phyloP scores from a whole-genome alignment of 805 yeast species.

The Huiozyma sinensis region DNA sequence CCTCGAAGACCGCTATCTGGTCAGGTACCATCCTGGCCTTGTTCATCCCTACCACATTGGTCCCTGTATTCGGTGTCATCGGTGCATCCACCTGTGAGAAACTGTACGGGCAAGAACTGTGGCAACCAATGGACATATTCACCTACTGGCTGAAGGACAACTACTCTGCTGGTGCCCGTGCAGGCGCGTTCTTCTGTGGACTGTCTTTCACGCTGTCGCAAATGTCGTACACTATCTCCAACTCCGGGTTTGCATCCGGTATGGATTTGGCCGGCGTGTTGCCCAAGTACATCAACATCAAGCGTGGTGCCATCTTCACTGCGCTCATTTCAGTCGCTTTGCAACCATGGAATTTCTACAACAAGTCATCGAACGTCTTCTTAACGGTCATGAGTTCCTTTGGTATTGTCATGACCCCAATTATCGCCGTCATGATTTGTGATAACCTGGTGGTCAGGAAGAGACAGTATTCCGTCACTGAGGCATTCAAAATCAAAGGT shows the following conservation, averaged over 20 bases:
- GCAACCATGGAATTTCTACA: conserved; percentile 33
- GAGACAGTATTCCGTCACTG: conserved; percentile 27
- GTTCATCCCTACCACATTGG: conserved; percentile 31
- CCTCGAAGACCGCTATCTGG: conserved; percentile 24
- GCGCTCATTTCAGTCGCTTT: conserved; percentile 29
- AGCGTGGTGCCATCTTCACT: conserved; percentile 31
- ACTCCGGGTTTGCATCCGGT: conserved; percentile 34
- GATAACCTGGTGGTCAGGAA: conserved; percentile 33
- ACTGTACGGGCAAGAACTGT: conserved; percentile 27
- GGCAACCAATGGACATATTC: conserved; percentile 32
- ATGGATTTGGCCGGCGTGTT: conserved; percentile 34
- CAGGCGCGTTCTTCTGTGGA: conserved; percentile 33
- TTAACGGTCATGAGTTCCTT: conserved; percentile 31
- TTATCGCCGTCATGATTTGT: conserved; percentile 31
- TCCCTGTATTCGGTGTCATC: conserved; percentile 35
- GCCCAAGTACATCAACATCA: conserved; percentile 33
- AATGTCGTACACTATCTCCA: conserved; percentile 31
- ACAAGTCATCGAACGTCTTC: conserved; percentile 26
- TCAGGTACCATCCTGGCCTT: conserved; percentile 28
- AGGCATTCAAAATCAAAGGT: conserved; percentile 19
- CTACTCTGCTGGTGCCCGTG: conserved; percentile 30
- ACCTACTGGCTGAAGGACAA: conserved; percentile 20
- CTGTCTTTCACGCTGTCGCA: conserved; percentile 30
- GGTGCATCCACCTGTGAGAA: conserved; percentile 32
- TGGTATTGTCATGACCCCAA: conserved; percentile 31